Percentiles rank a stretch among this genome's conserved stretches.
Evolutionary conservation across 495 filamentous ascomycete genomes (phyloP).

Genomic region (Pyrenopolyporus hunteri): DNA sequence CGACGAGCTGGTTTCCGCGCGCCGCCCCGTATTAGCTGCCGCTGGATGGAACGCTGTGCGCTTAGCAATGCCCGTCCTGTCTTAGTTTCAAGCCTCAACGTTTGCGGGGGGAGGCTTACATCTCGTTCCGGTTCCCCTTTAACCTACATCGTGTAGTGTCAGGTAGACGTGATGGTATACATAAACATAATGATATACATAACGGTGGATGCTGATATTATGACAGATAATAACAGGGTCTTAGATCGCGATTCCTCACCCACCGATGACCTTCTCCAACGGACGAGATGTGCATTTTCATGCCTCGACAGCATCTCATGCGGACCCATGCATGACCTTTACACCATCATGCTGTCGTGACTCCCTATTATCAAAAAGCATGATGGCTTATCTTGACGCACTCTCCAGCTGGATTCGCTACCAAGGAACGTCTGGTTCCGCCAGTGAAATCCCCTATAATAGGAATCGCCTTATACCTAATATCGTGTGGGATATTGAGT

Average conservation of each 20-base stretch:
- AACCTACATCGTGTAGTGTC: no score
- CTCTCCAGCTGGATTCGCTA: neutral
- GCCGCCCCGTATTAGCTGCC: conserved; percentile 39
- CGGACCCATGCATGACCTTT: no score
- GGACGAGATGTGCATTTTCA: no score
- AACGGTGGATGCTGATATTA: no score
- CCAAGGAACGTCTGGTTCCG: conserved; percentile 4
- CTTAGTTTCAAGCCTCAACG: conserved; percentile 23
- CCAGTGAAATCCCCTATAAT: neutral
- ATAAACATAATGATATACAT: no score
- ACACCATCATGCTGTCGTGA: neutral
- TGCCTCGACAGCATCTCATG: no score
- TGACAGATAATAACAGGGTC: neutral
- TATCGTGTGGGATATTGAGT: neutral
- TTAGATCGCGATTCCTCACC: no score
- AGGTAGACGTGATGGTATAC: no score
- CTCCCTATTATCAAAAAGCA: conserved; percentile 10
- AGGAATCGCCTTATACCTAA: neutral
- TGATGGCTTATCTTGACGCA: conserved; percentile 4
- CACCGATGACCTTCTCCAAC: no score
- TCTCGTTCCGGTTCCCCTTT: neutral
- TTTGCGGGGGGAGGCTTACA: conserved; percentile 13
- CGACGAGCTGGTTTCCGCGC: conserved; percentile 32
- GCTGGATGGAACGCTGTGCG: conserved; percentile 37
- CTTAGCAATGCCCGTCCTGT: conserved; percentile 40